Evolutionary conservation across 2,329 filamentous ascomycete species (phyloP).

Genomic region (Triangularia verruculosa): DNA sequence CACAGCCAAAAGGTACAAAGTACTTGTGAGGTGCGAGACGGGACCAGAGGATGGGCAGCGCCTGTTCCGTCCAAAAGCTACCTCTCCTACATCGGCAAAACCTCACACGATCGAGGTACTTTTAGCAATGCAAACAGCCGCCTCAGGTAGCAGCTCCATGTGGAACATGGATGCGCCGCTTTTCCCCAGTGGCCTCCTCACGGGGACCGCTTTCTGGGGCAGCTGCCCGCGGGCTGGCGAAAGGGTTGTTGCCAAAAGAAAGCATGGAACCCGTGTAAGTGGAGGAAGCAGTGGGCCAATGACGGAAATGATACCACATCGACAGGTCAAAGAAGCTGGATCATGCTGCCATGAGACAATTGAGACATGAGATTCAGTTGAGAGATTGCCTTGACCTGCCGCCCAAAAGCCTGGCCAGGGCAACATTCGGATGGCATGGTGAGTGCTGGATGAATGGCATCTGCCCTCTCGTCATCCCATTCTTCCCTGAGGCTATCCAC

Average conservation of each 20-base stretch:
- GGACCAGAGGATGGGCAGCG: too few relatives aligned
- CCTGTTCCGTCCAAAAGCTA: conserved; percentile 21
- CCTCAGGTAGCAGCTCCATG: neutral
- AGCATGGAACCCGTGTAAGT: neutral
- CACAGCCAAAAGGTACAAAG: conserved; percentile 5
- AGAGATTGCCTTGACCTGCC: neutral
- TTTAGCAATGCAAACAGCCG: neutral
- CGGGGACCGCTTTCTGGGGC: conserved; percentile 12
- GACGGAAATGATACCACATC: conserved; percentile 2
- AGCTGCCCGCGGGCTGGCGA: conserved; percentile 14
- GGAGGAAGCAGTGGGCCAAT: conserved; percentile 5
- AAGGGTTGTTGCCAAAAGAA: conserved; percentile 5
- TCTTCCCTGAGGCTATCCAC: conserved; percentile 1
- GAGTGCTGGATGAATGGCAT: neutral
- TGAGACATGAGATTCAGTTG: conserved; percentile 2
- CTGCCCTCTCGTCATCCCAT: conserved; percentile 1
- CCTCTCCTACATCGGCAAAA: conserved; percentile 3
- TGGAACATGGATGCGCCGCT: neutral
- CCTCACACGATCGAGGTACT: conserved; percentile 6
- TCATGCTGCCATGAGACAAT: conserved; percentile 3
- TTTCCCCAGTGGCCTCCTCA: neutral
- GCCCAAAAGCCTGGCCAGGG: neutral
- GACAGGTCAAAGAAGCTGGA: neutral
- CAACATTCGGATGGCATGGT: neutral
- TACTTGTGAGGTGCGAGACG: too few relatives aligned